Conservation (phyloP, 768 basidiomycete genomes). For the Grammothele lineata region DNA sequence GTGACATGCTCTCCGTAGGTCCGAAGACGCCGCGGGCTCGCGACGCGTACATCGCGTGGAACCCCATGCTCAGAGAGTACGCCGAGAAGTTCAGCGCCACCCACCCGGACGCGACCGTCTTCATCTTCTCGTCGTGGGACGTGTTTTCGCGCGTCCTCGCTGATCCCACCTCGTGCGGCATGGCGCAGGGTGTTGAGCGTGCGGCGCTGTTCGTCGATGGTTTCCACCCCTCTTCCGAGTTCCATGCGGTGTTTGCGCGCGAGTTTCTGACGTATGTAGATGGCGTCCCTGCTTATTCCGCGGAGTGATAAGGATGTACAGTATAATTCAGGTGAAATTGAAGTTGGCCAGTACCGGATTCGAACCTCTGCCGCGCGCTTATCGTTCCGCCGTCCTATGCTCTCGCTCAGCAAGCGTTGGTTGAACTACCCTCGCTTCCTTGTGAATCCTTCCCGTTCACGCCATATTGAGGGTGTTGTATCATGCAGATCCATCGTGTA, state of each 20-base stretch:
- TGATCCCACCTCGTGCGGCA: constrained; percentile 36
- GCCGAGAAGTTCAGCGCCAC: constrained; percentile 32
- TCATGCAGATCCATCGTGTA: no score
- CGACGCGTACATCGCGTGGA: constrained; percentile 36
- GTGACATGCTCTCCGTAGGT: neutral
- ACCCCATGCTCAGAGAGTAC: constrained; percentile 31
- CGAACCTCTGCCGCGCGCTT: no score
- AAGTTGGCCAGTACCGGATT: no score
- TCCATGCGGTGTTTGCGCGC: constrained; percentile 45
- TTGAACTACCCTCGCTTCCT: no score
- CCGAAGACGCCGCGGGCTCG: neutral
- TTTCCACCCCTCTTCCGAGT: constrained; percentile 46
- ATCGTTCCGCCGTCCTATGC: no score
- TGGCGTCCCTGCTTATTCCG: no score
- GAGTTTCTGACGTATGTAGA: constrained; percentile 26
- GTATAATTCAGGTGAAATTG: no score
- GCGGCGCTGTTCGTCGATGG: constrained; percentile 46
- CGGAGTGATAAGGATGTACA: no score
- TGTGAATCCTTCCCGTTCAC: no score
- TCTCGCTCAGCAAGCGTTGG: no score
- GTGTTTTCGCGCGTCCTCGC: constrained; percentile 45
- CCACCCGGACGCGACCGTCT: constrained; percentile 41
- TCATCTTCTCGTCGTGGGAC: constrained; percentile 45
- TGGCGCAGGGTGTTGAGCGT: constrained; percentile 23
- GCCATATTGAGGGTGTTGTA: no score